Evolutionary conservation across 768 basidiomycete genomes (phyloP).

Genomic region (Russula ochroleuca): DNA sequence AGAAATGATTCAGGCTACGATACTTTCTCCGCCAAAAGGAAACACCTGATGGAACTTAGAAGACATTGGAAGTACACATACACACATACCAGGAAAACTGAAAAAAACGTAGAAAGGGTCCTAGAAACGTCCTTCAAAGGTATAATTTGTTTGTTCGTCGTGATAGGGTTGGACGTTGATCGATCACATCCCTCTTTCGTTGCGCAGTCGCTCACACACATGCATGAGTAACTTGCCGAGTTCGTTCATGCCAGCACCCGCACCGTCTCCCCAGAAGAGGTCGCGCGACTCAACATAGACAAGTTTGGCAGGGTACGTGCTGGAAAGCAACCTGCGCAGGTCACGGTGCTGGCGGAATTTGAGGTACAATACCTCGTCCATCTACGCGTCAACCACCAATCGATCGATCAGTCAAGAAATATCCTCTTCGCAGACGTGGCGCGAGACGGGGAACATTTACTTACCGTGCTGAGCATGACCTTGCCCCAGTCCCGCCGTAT

Average conservation of each 20-base stretch:
- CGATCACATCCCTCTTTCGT: constrained; percentile 26
- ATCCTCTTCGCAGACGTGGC: not conserved
- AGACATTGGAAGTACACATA: no score
- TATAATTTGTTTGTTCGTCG: no score
- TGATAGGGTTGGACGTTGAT: no score
- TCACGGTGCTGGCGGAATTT: constrained; percentile 71
- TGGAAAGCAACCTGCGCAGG: constrained; percentile 50
- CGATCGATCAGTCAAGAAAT: not conserved
- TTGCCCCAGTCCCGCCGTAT: constrained; percentile 5
- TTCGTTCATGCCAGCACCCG: constrained; percentile 52
- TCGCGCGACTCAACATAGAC: constrained; percentile 54
- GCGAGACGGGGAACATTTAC: constrained; percentile 28
- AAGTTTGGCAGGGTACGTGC: constrained; percentile 44
- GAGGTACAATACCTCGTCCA: constrained; percentile 60
- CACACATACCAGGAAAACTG: no score
- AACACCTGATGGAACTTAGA: not conserved
- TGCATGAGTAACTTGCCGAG: constrained; percentile 57
- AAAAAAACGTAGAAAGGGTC: no score
- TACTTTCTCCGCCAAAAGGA: not conserved
- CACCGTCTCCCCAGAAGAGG: constrained; percentile 64
- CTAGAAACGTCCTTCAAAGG: no score
- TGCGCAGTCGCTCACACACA: constrained; percentile 47
- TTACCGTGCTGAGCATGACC: constrained; percentile 48
- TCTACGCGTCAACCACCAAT: constrained; percentile 37
- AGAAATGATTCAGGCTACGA: not conserved